Base-by-base conservation (phyloP, 164 flowering plant species). In the Piper betle region DNA sequence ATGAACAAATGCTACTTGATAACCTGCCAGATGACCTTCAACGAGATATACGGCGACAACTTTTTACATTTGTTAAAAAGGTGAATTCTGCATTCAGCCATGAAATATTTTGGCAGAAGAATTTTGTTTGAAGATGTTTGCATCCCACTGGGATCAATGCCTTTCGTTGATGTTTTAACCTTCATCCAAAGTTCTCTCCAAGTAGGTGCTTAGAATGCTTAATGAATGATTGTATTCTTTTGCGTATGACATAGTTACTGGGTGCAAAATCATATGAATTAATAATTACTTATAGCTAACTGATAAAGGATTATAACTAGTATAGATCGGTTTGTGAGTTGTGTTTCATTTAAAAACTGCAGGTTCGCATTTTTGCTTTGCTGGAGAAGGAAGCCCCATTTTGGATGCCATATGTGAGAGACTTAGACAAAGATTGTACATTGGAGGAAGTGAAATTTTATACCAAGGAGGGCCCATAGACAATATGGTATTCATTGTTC, bases 21-120 rank as follows among this genome's bases (percentile, higher is more conserved):
- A 80, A 79, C 64, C 64, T 91, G 60, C 94, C 96, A 12, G 97
- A 91, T 67, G 91, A 91, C 66, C 81, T 91, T 46, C 97, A 86
- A 70, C 82, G 82, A 73, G 85, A 91, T n/a, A 86, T 86, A 69
- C 76, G 94, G 53, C 83, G 81, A 19, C 96, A 88, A 68, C 89
- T 86, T 64, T 84, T 81, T 73, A 83, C 74, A 58, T 84, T 91
- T 77, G 68, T 87, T 55, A 76, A 82, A 65, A 81, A 84, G 60
- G 97, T 90, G 64, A 72, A 16, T 38, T 2, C 39, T 58, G 41
- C 37, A 38, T 46, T 25, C 33, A 25, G 33, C 33, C 33, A 25
- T 25, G 33, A 25, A 25, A 25, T 25, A 25, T 25, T 25, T 25
- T 25, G 33, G 33, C 33, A 1, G 33, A 25, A 25, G 33, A 25